Evolutionary conservation across 2,329 filamentous ascomycete species (phyloP), one percentile per base, ranked within the genome.

Genomic region (Fusarium abutilonis): DNA sequence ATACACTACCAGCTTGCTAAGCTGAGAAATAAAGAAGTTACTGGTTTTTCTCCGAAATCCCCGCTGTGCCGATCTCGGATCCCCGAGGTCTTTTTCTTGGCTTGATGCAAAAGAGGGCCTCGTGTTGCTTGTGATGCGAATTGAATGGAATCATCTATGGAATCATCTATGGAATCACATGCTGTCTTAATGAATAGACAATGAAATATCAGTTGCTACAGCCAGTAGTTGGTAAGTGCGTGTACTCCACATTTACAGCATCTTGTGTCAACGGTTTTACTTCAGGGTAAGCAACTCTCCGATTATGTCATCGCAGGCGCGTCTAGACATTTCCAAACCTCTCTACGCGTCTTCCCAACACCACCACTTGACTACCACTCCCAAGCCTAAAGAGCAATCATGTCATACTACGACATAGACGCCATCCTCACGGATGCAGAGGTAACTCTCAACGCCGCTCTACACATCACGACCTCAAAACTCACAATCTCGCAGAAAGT

Each of bases 331-430:
- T n/a, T 40, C 26, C 11, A 38, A 59, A 38, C 52, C 53, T 40
- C 48, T 65, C 61, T 52, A 64, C 67, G 66, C 67, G 64, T 67
- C 59, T 53, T 38, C 13, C 15, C 23, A 26, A 4, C 6, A n/a
- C 23, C 6, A 8, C 23, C 23, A 26, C 23, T 26, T 26, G 52
- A 64, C 11, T 32, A 53, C 55, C 42, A 54, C 56, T 59, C 51
- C 46, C 54, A 48, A 49, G 36, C 41, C 31, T 31, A 35, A 17
- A 31, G 32, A 26, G 17, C 13, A 26, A 69, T 9, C 36, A 79
- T 89, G 86, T 91, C 89, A 34, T 96, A 96, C 81, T 96, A 95
- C 81, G 89, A 93, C 74, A 86, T 94, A 55, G 89, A 93, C 70
- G 84, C 90, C 60, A 95, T 96, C 78, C 83, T 95, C 40, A 95